Percentiles rank a stretch among this genome's conserved stretches.
Conservation (phyloP, 2,329 filamentous ascomycete species). For the Aulographum hederae region DNA sequence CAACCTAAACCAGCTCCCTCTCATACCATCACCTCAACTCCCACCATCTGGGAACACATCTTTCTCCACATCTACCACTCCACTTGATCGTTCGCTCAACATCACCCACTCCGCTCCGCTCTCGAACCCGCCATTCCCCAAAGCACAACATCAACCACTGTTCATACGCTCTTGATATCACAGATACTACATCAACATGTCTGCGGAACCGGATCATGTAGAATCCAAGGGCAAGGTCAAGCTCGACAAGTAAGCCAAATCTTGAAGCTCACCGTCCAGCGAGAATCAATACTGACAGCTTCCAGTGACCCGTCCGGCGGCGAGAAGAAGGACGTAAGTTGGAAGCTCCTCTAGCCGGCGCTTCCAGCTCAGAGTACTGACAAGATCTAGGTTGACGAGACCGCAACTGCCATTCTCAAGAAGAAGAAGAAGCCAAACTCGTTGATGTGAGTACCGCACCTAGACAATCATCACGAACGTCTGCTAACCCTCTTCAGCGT, state of each 20-base stretch:
- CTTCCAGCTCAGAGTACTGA: no score
- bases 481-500: constrained; percentile 43
- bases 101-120: no score
- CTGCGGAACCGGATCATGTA: constrained; percentile 25
- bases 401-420: constrained; percentile 90
- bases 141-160: no score
- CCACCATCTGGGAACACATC: no score
- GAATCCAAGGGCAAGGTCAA: constrained; percentile 27
- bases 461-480: background rate
- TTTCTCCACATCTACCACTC: no score
- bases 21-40: no score
- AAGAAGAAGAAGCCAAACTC: constrained; percentile 99
- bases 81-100: no score
- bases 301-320: constrained; percentile 73
- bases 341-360: constrained; percentile 13
- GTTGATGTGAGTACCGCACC: constrained; percentile 53
- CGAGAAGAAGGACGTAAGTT: constrained; percentile 63
- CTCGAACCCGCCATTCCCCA: no score
- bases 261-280: constrained; percentile 3
- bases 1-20: no score
- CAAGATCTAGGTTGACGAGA: constrained; percentile 84
- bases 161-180: no score
- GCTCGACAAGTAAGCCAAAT: constrained; percentile 22
- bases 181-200: no score
- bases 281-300: constrained; percentile 19